Conservation (phyloP, 1,284 basidiomycete species). For the Puccinia hordei region DNA sequence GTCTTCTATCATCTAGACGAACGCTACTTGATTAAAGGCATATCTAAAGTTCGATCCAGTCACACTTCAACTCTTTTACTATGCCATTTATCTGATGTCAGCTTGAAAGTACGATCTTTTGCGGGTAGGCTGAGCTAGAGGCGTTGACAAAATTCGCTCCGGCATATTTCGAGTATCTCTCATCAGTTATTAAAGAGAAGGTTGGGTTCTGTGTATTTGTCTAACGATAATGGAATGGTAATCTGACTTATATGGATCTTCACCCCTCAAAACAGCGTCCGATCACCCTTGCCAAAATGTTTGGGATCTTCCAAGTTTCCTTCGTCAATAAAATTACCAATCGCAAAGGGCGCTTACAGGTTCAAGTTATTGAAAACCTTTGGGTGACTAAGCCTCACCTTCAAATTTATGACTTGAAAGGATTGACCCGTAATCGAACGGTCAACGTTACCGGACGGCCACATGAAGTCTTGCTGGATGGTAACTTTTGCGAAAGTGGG, state of each 20-base stretch:
- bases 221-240: background rate
- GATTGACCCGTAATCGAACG: conserved; percentile 84
- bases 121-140: conserved; percentile 70
- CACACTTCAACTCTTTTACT: background rate
- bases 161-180: conserved; percentile 96
- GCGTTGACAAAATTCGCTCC: conserved; percentile 96
- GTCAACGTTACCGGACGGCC: conserved; percentile 85
- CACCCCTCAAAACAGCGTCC: conserved; percentile 69
- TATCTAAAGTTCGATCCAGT: conserved; percentile 68
- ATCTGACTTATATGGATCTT: conserved; percentile 45
- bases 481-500: conserved; percentile 75
- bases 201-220: background rate
- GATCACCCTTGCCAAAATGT: conserved; percentile 92
- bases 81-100: background rate
- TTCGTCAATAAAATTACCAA: conserved; percentile 78
- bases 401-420: conserved; percentile 79
- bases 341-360: conserved; percentile 86
- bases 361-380: conserved; percentile 94
- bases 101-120: background rate
- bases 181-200: conserved; percentile 57
- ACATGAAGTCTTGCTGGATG: conserved; percentile 90
- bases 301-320: conserved; percentile 94
- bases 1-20: conserved; percentile 68
- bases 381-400: conserved; percentile 45
- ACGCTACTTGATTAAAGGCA: conserved; percentile 96